Conservation (phyloP, 2,329 filamentous ascomycete genomes). For the Fusarium fujikuroi region DNA sequence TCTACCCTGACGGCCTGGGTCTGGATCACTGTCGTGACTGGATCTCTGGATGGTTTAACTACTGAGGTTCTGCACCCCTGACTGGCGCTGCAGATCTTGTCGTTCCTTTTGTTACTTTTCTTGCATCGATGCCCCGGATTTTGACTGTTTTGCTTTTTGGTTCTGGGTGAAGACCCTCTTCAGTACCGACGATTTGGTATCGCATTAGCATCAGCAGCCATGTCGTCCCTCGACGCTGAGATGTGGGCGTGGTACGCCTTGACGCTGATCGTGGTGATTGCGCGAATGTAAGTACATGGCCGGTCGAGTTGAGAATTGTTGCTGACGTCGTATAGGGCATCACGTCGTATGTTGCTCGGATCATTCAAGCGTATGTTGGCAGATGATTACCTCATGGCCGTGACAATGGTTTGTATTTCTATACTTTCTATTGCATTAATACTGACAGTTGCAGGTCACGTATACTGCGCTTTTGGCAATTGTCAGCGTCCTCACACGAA, state of each 20-base stretch:
- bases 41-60: not conserved
- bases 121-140: constrained; percentile 1
- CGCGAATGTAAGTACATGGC: constrained; percentile 50
- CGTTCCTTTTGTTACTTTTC: not conserved
- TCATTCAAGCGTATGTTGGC: constrained; percentile 59
- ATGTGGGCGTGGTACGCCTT: constrained; percentile 57
- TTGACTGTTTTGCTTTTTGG: not conserved
- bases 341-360: constrained; percentile 52
- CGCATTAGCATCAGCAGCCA: not conserved
- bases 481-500: constrained; percentile 44
- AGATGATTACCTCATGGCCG: constrained; percentile 66
- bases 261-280: constrained; percentile 50
- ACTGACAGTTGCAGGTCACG: constrained; percentile 9
- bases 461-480: constrained; percentile 39
- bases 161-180: constrained; percentile 3
- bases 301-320: not conserved
- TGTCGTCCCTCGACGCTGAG: constrained; percentile 48
- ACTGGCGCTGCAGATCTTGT: constrained; percentile 18
- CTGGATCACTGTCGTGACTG: not conserved
- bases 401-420: constrained; percentile 56
- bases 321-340: constrained; percentile 42
- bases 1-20: not conserved
- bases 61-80: constrained; percentile 12
- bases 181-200: not conserved
- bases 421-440: fast-evolving